phyloP scores from a whole-genome alignment of 2,329 filamentous ascomycete species.

The Cytospora piceicola region DNA sequence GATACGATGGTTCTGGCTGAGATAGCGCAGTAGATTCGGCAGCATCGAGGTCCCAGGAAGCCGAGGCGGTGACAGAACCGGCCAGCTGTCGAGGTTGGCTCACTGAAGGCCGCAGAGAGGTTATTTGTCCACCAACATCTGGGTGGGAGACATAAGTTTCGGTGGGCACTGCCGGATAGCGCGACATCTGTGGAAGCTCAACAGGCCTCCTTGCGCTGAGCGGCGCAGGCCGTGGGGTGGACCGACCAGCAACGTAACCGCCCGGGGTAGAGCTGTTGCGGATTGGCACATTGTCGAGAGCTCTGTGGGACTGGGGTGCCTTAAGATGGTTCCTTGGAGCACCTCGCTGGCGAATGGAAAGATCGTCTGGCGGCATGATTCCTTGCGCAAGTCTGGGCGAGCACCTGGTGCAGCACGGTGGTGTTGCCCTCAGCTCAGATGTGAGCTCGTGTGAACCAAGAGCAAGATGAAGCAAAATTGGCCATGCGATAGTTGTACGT shows the following conservation, averaged over 20 bases:
- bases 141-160: neutral
- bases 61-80: neutral
- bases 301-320: constrained; percentile 1
- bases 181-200: neutral
- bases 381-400: neutral
- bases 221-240: neutral
- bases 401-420: neutral
- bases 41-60: neutral
- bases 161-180: neutral
- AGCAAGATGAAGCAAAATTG: neutral
- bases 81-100: neutral
- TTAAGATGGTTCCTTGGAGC: neutral
- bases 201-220: neutral
- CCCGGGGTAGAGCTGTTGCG: neutral
- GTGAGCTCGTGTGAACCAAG: neutral
- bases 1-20: neutral
- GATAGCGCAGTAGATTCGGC: neutral
- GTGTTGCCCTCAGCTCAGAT: neutral
- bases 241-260: neutral
- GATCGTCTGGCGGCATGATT: neutral
- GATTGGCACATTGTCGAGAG: constrained; percentile 14
- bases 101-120: neutral
- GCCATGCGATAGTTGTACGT: neutral
- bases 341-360: neutral
- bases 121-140: neutral